Evolutionary conservation across 768 basidiomycete genomes (phyloP).

Genomic region (Kwoniella bestiolae): DNA sequence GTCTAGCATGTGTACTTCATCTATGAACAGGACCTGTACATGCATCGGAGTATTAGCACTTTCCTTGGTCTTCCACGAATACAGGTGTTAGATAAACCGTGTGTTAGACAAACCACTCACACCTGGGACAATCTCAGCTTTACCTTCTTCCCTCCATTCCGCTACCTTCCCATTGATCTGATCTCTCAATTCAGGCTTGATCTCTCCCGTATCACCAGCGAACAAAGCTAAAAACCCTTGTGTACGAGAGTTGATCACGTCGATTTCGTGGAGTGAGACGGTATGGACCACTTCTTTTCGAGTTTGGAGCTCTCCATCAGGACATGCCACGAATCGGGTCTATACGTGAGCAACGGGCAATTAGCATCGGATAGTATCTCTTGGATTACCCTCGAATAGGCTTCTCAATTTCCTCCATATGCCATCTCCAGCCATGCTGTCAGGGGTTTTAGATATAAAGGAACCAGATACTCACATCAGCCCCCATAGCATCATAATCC

Average conservation of each 20-base stretch:
- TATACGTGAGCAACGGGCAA: conserved; percentile 54
- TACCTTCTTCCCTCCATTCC: conserved; percentile 98
- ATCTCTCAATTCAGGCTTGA: conserved; percentile 92
- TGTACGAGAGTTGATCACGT: conserved; percentile 97
- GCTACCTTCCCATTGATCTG: conserved; percentile 97
- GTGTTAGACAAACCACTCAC: too few relatives aligned
- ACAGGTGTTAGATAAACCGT: too few relatives aligned
- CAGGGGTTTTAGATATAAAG: not conserved
- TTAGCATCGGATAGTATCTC: too few relatives aligned
- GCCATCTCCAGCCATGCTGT: not conserved
- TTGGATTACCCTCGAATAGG: too few relatives aligned
- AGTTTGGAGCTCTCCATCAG: conserved; percentile 96
- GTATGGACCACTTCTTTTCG: conserved; percentile 97
- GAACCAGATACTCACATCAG: conserved; percentile 71
- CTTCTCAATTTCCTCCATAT: not conserved
- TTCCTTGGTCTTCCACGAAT: too few relatives aligned
- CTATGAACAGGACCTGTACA: conserved; percentile 88
- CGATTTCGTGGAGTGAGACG: conserved; percentile 96
- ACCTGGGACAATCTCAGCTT: conserved; percentile 95
- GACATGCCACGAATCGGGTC: conserved; percentile 98
- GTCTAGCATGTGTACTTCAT: conserved; percentile 99
- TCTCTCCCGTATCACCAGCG: conserved; percentile 87
- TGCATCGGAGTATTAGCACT: too few relatives aligned
- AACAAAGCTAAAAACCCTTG: conserved; percentile 94
- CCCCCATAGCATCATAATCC: conserved; percentile 99